Conservation (phyloP, 164 flowering plant genomes). For the Tetrastigma voinierianum region DNA sequence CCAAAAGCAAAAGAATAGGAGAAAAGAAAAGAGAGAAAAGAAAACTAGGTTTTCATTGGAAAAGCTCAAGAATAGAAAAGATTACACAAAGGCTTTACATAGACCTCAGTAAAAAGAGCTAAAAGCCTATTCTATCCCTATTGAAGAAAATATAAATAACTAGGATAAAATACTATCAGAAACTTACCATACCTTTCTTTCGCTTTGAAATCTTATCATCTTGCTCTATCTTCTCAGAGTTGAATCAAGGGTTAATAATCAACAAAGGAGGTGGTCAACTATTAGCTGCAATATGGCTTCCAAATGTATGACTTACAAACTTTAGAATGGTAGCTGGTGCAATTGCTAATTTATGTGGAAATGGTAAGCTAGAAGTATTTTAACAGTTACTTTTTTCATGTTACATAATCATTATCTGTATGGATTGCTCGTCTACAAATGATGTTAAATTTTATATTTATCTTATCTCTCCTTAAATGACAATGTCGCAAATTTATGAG, state of each 20-base stretch:
- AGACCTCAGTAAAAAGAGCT: too few species aligned
- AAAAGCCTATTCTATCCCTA: too few species aligned
- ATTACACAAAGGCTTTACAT: too few species aligned
- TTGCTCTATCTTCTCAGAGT: conserved; percentile 35
- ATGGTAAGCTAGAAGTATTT: conserved; percentile 47
- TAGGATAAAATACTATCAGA: neutral
- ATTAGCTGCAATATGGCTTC: conserved; percentile 59
- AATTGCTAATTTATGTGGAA: conserved; percentile 91
- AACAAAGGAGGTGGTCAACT: conserved; percentile 74
- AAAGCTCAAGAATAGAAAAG: too few species aligned
- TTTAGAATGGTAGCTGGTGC: conserved; percentile 97
- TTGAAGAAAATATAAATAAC: too few species aligned
- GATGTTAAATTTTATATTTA: too few species aligned
- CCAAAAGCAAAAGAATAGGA: too few species aligned
- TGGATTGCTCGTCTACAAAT: too few species aligned
- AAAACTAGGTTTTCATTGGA: too few species aligned
- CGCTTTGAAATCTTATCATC: neutral
- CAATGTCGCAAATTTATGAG: too few species aligned
- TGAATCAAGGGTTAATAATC: conserved; percentile 72
- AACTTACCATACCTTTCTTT: neutral
- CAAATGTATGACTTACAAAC: conserved; percentile 82
- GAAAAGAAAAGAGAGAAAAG: too few species aligned
- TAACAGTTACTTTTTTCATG: neutral
- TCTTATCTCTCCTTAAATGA: too few species aligned
- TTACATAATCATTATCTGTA: neutral